Base-by-base conservation (phyloP, 805 yeast genomes). In the Candida dajiaensis region DNA sequence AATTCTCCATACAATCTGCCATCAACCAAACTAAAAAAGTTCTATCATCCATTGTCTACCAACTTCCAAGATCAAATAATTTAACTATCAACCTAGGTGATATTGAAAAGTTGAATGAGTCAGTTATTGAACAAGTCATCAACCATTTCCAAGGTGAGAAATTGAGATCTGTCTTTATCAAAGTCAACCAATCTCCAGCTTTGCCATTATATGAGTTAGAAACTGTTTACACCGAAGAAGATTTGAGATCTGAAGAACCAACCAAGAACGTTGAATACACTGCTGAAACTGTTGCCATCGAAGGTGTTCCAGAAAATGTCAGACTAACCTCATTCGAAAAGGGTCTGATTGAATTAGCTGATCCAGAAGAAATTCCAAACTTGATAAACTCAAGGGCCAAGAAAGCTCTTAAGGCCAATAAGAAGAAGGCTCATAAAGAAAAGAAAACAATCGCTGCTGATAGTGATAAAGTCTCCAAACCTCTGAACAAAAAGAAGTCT, bases 291-390 rank as follows among this genome's bases (percentile, higher is more conserved):
- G 21, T 44, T 28, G 65, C 57, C 31, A 58, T 67, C 40, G 69
- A 64, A 42, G 71, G 69, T 51, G 56, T 69, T 37, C 65, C 63
- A 22, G 61, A 61, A 16, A 71, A 66, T 36, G 69, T 73, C 49
- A 72, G 73, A 54, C 67, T 81, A 43, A 69, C 85, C 42, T 67
- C 72, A 22, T 85, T 85, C 64, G 95, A 86, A 55, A 78, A 77
- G 61, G 89, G 89, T 38, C 78, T 90, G 69, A 74, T 87, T 60
- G 96, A 90, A 71, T 86, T 89, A 55, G 84, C 85, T 47, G 84
- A 83, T 56, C 89, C 86, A 51, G 82, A 79, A 20, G 90, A 80
- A 48, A 68, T 83, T 47, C 70, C 76, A 38, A 73, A 77, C 56
- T 70, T 85, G 50, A 73, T 86, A 63, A 81, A 83, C 41, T 75